These are phyloP conservation scores for Cicer chorassanicum DNA, from an alignment of 306 rosid species.

Conservation along the genomic window DNA sequence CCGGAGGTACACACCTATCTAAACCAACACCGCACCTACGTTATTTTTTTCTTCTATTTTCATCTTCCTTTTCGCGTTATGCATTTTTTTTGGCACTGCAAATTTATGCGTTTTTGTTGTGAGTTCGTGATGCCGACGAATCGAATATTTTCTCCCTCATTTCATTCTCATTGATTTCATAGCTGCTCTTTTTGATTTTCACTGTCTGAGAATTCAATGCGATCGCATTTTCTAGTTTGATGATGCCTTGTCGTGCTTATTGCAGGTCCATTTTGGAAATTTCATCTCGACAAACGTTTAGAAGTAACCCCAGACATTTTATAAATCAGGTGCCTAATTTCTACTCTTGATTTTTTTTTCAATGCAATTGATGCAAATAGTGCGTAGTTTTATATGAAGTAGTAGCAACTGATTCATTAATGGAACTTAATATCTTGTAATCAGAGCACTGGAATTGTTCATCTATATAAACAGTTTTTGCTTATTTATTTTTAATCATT, in stretches of 20 bases:
- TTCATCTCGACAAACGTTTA: slow-evolving; percentile 59
- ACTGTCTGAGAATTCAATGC: neutral
- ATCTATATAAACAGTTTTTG: neutral
- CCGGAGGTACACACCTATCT: slow-evolving; percentile 51
- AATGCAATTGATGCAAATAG: slow-evolving; percentile 8
- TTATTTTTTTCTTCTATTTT: neutral
- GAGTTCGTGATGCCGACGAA: neutral
- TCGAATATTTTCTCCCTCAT: slow-evolving; percentile 19
- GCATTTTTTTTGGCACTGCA: neutral
- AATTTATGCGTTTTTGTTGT: slow-evolving; percentile 22
- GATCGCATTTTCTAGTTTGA: slow-evolving; percentile 33
- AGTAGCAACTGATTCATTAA: neutral
- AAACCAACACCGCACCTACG: neutral
- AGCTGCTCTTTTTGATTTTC: slow-evolving; percentile 23
- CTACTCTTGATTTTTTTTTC: slow-evolving; percentile 8
- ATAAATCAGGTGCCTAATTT: slow-evolving; percentile 57
- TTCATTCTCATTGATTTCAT: neutral
- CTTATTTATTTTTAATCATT: slow-evolving; percentile 7
- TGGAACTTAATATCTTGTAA: slow-evolving; percentile 11
- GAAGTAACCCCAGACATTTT: slow-evolving; percentile 63
- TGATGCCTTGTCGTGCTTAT: slow-evolving; percentile 5
- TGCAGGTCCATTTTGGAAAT: slow-evolving; percentile 76
- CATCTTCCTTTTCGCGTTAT: neutral
- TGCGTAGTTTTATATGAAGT: neutral
- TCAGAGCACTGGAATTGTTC: slow-evolving; percentile 18